Conservation (phyloP, 2,329 filamentous ascomycete genomes). For the Neocucurbitaria cava region DNA sequence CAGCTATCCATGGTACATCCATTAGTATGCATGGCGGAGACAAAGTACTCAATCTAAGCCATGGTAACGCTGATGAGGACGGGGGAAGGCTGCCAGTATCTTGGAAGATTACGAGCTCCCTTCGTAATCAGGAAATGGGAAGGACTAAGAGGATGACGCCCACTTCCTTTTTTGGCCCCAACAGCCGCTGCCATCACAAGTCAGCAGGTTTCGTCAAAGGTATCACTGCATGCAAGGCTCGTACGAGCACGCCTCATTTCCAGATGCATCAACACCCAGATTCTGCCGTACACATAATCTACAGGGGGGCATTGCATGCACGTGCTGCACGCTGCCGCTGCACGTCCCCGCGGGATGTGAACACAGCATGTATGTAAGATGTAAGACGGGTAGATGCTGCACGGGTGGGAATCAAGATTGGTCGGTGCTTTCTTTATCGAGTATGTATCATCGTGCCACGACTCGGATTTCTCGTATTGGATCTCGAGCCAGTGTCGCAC, state of each 20-base stretch:
- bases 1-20: too few species aligned
- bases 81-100: too few species aligned
- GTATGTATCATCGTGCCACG: background rate
- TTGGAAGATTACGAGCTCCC: too few species aligned
- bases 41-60: too few species aligned
- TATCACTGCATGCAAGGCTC: constrained; percentile 12
- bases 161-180: too few species aligned
- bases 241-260: constrained; percentile 6
- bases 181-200: background rate
- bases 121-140: too few species aligned
- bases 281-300: constrained; percentile 11
- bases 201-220: constrained; percentile 3
- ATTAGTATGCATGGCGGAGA: too few species aligned
- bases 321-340: constrained; percentile 5
- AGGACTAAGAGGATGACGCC: too few species aligned
- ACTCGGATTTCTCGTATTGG: background rate
- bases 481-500: background rate
- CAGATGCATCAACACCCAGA: constrained; percentile 1
- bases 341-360: constrained; percentile 6
- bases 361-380: constrained; percentile 3
- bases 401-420: constrained; percentile 4
- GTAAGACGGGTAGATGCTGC: background rate
- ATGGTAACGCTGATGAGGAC: too few species aligned
- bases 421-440: background rate
- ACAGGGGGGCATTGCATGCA: constrained; percentile 1